A percentile compares a stretch with the other conserved stretches of the same genome.
phyloP scores from a whole-genome alignment of 2,329 filamentous ascomycete species.

The Emericellopsis cladophorae region DNA sequence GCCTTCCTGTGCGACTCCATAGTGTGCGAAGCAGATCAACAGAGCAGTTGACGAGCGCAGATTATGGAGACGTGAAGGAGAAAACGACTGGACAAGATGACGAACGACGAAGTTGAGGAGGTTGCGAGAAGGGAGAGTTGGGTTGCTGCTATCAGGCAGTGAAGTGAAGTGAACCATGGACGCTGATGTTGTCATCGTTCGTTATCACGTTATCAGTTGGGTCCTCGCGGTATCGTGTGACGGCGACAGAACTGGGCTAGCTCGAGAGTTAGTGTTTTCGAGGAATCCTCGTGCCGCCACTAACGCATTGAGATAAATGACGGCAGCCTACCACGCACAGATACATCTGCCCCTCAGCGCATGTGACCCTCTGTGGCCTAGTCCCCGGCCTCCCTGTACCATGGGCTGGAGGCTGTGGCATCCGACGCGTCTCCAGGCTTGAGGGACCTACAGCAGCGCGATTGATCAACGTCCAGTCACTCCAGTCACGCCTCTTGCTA shows the following conservation, averaged over 20 bases:
- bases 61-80: background rate
- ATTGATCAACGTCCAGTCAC: too few species aligned
- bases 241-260: background rate
- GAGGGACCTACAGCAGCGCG: background rate
- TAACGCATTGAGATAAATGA: slow-evolving; percentile 3
- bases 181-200: slow-evolving; percentile 1
- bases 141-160: too few species aligned
- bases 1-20: slow-evolving; percentile 2
- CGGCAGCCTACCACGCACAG: background rate
- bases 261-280: background rate
- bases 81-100: background rate
- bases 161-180: background rate
- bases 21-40: background rate
- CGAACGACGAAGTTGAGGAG: background rate
- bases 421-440: background rate
- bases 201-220: background rate
- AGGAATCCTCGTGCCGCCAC: background rate
- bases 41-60: background rate
- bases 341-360: background rate
- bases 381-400: too few species aligned
- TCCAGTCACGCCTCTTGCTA: too few species aligned
- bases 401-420: too few species aligned
- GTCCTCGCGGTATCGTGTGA: background rate
- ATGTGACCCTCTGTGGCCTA: slow-evolving; percentile 1
- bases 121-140: background rate